Evolutionary conservation across 176 grass and related monocot genomes (phyloP), one percentile per base, ranked within the genome.

Genomic region (Calamus simplicifolius): DNA sequence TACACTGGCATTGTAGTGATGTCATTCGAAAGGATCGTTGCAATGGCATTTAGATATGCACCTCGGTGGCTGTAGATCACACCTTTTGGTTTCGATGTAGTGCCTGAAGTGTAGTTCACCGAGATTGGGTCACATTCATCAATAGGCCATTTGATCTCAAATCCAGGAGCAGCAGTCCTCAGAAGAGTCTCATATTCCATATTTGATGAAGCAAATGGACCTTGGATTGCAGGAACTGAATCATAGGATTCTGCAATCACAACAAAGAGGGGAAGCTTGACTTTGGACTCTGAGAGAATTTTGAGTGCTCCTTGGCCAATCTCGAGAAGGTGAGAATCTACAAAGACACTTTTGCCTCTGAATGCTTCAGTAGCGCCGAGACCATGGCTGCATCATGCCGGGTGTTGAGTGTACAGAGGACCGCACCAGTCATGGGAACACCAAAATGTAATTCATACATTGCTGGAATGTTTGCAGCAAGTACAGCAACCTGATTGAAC

Each of bases 11-110:
- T 75, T 27, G 62, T 16, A 17, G 75, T 61, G 66, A 87, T 75
- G 66, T 87, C 84, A 52, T 63, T 71, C 6, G 59, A 19, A 13
- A 82, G 75, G 5, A 79, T 71, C 3, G 79, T 79, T 1, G 57
- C 79, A 13, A 87, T 30, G 59, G 79, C 78, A 66, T 82, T 87
- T 48, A 87, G 79, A 61, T 74, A 87, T 0, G 79, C 84, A 6
- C 78, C 84, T 0, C 84, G 79, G 75, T 87, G 84, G 74, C 27
- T 86, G 70, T 86, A 76, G 0, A 86, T n/a, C 35, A 81, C 84
- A 29, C 74, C 84, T 52, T 82, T 81, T 25, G 78, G 79, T 23
- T 43, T 25, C 10, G 70, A 81, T 56, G 84, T 87, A 13, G 79
- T 87, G 71, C 84, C 79, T 4, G 83, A 81, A 0, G 83, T 86